Base-by-base conservation (phyloP, 768 basidiomycete species). In the Naganishia vishniacii region DNA sequence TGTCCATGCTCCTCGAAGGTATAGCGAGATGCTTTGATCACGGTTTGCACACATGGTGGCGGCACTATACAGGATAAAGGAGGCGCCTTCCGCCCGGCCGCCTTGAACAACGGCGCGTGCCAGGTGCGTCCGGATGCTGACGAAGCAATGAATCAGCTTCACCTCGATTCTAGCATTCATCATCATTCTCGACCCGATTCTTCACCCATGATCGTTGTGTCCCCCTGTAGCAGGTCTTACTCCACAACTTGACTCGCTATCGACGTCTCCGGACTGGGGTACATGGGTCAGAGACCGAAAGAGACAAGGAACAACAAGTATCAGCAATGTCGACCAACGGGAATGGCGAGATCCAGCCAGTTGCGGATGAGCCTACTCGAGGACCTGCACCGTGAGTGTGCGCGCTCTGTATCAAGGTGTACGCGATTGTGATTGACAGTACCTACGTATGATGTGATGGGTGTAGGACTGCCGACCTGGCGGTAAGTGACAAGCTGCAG, bases 391-490 rank as follows among this genome's bases (percentile, higher is more conserved):
- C 40, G 53, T 56, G 34, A 56, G 53, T 56, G 7, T 6, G 9
- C 26, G 8, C 32, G 6, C 51, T 37, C 18, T 8, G 34, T 20
- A 3, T 25, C 5, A 25, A 12, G 9, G 16, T 31, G 3, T 13
- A 9, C 1, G 26, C 40, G 2, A 3, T 7, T 12, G 18, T 59
- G 58, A 26, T 26, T 25, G 6, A 25, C 12, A 1, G 29, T 28
- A 28, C 3, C 20, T 31, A 4, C 20, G 53, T 9, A 42, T 37
- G 15, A 37, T 15, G 25, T 31, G 9, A 34, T 7, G 8, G 26
- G 4, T 46, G 4, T 28, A 53, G 62, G 18, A 63, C 48, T 45
- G 62, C 62, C 16, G 41, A 44, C 37, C 20, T 63, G 42, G 37
- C 48, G 49, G 62, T 53, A 51, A 44, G 62, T 41, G 1, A 42